Conservation (phyloP, 495 filamentous ascomycete species). For the Articulospora tetracladia region DNA sequence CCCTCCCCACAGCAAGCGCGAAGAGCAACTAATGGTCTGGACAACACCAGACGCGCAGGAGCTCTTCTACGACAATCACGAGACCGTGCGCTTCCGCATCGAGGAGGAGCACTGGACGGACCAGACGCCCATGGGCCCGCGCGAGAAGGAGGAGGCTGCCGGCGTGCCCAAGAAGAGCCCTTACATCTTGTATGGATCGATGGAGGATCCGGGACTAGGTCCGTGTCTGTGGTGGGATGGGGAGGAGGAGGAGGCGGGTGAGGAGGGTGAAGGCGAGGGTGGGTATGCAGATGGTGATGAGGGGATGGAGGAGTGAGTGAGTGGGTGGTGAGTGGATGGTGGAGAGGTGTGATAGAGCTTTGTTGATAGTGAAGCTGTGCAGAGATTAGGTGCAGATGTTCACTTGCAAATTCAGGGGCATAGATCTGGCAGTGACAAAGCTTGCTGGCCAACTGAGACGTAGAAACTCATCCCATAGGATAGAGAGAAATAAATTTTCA, state of each 20-base stretch:
- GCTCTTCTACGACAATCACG: constrained; percentile 81
- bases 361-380: too few relatives aligned
- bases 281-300: not conserved
- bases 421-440: too few relatives aligned
- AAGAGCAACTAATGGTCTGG: constrained; percentile 81
- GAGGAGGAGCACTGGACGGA: constrained; percentile 86
- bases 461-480: too few relatives aligned
- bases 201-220: constrained; percentile 48
- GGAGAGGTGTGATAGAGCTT: constrained; percentile 3
- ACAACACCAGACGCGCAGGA: constrained; percentile 34
- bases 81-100: constrained; percentile 80
- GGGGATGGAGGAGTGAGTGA: not conserved
- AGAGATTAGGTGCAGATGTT: too few relatives aligned
- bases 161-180: constrained; percentile 45
- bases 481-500: too few relatives aligned
- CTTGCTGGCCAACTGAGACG: too few relatives aligned
- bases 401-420: too few relatives aligned
- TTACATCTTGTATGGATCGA: constrained; percentile 64
- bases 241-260: constrained; percentile 10
- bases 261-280: not conserved
- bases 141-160: constrained; percentile 38
- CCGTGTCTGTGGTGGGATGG: constrained; percentile 52
- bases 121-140: constrained; percentile 62
- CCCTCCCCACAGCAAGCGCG: constrained; percentile 48
- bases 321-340: not conserved